Evolutionary conservation across 805 yeast species (phyloP), one percentile per base, ranked within the genome.

Genomic region (Saturnispora saitoi): DNA sequence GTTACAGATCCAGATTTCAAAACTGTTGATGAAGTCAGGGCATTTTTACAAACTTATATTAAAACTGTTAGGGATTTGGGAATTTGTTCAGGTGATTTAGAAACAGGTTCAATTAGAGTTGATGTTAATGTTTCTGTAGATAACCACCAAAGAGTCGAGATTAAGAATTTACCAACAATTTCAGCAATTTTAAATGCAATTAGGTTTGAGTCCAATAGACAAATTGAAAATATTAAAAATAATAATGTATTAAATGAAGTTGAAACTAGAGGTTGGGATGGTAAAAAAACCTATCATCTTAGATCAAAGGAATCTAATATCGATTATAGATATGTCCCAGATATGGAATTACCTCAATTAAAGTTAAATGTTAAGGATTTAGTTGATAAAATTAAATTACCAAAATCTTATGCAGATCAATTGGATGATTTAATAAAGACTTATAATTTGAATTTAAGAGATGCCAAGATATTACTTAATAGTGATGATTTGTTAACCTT

Each of bases 231-330:
- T 6, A 65, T 66, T 2, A 53, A 53, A 1, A 50, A 49, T 1
- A 54, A 57, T 6, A 40, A 40, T 15, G 7, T 38, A 3, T 17
- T n/a, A 2, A 30, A 45, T 1, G 53, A 49, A 10, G 58, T 58
- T 22, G 95, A 90, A 58, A 93, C 99, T 0, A 74, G 97, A 59
- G 93, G 96, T 17, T 93, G 97, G 96, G 82, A 83, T 58, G 97
- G 96, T 2, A 64, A 64, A 3, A 68, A 70, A 38, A 91, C 98
- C 0, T 70, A 74, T 41, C 72, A 76, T 44, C 66, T 84, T 44
- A 76, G 99, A 60, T 71, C 77, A 3, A 93, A 93, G 58, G 97
- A 91, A 62, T 76, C 77, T 36, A 76, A 86, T 0, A 75, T 86
- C 11, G 99, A 93, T 64, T 93, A 93, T 65, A 71, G 98, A 57